Evolutionary conservation across 73 alveolate species (phyloP).

Genomic region (Paramecium bursaria): DNA sequence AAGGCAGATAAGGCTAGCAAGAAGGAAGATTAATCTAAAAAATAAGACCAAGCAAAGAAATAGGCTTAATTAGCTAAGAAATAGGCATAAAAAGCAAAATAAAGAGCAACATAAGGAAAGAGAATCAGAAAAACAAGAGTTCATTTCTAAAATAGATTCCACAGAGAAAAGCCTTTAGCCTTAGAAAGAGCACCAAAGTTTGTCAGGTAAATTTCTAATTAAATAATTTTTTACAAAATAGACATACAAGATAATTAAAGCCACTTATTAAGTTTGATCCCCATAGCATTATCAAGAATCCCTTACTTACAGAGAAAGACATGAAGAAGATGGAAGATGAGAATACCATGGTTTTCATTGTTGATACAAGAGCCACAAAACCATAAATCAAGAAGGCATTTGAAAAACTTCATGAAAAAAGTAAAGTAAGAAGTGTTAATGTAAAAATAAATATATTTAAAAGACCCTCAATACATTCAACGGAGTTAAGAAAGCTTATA

Average conservation of each 20-base stretch:
- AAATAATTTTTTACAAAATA: no score
- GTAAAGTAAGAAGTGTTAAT: slow-evolving; percentile 82
- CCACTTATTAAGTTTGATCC: slow-evolving; percentile 68
- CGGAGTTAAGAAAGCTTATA: slow-evolving; percentile 89
- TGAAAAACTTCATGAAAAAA: slow-evolving; percentile 76
- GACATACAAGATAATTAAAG: slow-evolving; percentile 35
- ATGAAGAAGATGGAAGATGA: slow-evolving; percentile 87
- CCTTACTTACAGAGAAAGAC: slow-evolving; percentile 85
- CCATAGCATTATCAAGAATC: slow-evolving; percentile 79
- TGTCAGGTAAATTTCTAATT: slow-evolving; percentile 36
- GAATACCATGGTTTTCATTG: slow-evolving; percentile 87
- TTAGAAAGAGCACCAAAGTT: slow-evolving; percentile 39
- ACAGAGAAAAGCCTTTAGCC: slow-evolving; percentile 41
- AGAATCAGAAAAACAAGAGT: slow-evolving; percentile 18
- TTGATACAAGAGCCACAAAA: slow-evolving; percentile 80
- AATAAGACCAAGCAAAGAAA: no score
- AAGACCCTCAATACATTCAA: slow-evolving; percentile 73
- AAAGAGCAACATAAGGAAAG: slow-evolving; percentile 28
- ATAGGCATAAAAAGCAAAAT: slow-evolving; percentile 39
- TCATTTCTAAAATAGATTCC: slow-evolving; percentile 55
- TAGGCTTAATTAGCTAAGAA: no score
- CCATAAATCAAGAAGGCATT: slow-evolving; percentile 84
- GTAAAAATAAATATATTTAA: slow-evolving; percentile 62
- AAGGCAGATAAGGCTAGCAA: no score
- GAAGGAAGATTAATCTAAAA: no score